A percentile compares a stretch with the other conserved stretches of the same genome.
Evolutionary conservation across 2,329 filamentous ascomycete species (phyloP).

Genomic region (Alternaria ethzedia): DNA sequence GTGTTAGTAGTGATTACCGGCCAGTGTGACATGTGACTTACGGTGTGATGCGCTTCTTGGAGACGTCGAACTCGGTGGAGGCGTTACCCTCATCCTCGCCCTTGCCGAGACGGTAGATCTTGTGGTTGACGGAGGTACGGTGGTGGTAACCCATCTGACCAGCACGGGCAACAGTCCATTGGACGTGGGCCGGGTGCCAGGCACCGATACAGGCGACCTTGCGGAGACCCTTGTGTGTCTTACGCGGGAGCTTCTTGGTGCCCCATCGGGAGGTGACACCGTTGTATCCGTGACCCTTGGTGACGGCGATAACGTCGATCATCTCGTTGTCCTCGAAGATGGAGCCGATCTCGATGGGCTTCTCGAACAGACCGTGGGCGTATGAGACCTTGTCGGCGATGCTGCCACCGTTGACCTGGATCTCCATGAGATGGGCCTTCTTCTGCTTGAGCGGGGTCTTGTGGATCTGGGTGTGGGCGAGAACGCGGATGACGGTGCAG

Average conservation of each 20-base stretch:
- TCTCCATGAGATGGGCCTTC: constrained; percentile 99
- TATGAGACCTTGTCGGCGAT: constrained; percentile 97
- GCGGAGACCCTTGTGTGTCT: constrained; percentile 99
- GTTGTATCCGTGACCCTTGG: constrained; percentile 98
- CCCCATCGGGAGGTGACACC: constrained; percentile 99
- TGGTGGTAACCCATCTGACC: constrained; percentile 99
- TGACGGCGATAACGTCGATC: constrained; percentile 98
- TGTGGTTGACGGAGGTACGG: constrained; percentile 99
- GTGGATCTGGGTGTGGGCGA: constrained; percentile 99
- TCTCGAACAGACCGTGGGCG: constrained; percentile 96
- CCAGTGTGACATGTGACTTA: constrained; percentile 64
- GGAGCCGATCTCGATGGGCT: constrained; percentile 89
- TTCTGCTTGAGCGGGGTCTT: constrained; percentile 99
- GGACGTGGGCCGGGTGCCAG: constrained; percentile 99
- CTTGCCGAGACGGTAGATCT: constrained; percentile 99
- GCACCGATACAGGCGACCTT: constrained; percentile 99
- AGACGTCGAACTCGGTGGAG: constrained; percentile 92
- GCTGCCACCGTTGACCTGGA: constrained; percentile 98
- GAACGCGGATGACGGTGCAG: constrained; percentile 98
- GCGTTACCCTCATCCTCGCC: constrained; percentile 88
- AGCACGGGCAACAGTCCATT: constrained; percentile 99
- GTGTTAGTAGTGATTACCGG: constrained; percentile 43
- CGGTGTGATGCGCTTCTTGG: constrained; percentile 99
- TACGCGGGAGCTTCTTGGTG: constrained; percentile 99
- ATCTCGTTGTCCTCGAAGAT: constrained; percentile 99